Evolutionary conservation across 2,329 filamentous ascomycete species (phyloP).

Genomic region (Chlorencoelia australis): DNA sequence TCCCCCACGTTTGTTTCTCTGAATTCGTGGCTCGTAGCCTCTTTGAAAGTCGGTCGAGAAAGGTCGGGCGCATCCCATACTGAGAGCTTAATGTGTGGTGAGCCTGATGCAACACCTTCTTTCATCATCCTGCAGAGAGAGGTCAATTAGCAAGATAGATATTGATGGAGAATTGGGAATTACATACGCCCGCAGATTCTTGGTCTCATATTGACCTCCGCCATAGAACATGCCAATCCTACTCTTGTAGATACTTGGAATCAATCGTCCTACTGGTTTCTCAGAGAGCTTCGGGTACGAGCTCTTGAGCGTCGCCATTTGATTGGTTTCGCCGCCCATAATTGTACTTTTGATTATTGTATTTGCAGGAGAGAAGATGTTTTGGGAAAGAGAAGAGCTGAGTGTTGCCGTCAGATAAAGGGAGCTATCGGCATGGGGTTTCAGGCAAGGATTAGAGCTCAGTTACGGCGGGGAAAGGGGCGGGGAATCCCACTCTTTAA

Average conservation of each 20-base stretch:
- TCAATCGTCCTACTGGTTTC: constrained; percentile 61
- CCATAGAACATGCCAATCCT: constrained; percentile 74
- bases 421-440: no score
- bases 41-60: constrained; percentile 73
- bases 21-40: constrained; percentile 69
- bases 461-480: no score
- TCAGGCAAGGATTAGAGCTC: no score
- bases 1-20: constrained; percentile 63
- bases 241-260: constrained; percentile 74
- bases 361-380: constrained; percentile 2
- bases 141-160: constrained; percentile 6
- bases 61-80: constrained; percentile 78
- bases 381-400: no score
- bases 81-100: constrained; percentile 70
- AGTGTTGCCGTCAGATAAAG: no score
- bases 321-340: constrained; percentile 27
- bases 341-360: constrained; percentile 15
- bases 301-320: constrained; percentile 19
- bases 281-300: constrained; percentile 25
- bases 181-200: constrained; percentile 62
- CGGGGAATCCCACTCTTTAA: no score
- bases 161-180: constrained; percentile 7
- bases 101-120: constrained; percentile 55
- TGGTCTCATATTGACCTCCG: constrained; percentile 64
- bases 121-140: constrained; percentile 51